Base-by-base conservation (phyloP, 2,329 filamentous ascomycete species). In the Furcasterigmium sp. region DNA sequence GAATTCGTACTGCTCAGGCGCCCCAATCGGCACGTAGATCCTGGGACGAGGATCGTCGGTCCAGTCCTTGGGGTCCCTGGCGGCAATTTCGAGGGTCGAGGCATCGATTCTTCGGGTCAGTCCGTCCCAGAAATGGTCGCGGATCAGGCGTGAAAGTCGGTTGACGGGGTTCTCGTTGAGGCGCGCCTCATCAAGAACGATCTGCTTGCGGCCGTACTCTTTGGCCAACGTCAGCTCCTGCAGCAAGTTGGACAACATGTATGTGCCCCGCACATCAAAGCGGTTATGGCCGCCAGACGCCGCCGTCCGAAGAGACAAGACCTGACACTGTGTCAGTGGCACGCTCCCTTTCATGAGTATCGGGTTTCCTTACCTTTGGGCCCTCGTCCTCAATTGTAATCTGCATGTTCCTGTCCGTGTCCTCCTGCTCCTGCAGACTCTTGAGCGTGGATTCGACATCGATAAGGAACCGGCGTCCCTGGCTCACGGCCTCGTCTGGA, bases 341-440 rank as follows among this genome's bases (percentile, higher is more conserved):
- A 15, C 36, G 20, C 15, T 14, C 20, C 14, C 26, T 14, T 30
- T n/a, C 13, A 26, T 17, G n/a, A 11, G 10, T 4, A 7, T 18
- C 15, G 7, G 3, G 32, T 17, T 35, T 39, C 19, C 58, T 50
- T 62, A 85, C 87, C 76, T 97, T 98, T 39, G 93, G 91, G 0
- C 93, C 93, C 51, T 80, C 78, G 67, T 98, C 93, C 59, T 97
- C 93, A 55, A 97, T 95, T 23, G 93, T 98, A 62, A 98, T 98
- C 64, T 97, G 91, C 75, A 89, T 87, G 64, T 98, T 96, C 44
- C 80, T 75, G 65, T 98, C 91, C 23, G 91, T 94, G 59, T 98
- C 93, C 64, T 98, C 93, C 52, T 91, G 85, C 29, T 81, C 80
- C 48, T 89, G 75, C 36, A 98, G 74, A 46, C 79, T 84, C 58